These are phyloP conservation scores for Termitomyces sp. DNA, from an alignment of 768 basidiomycete species.

Conservation along the genomic window DNA sequence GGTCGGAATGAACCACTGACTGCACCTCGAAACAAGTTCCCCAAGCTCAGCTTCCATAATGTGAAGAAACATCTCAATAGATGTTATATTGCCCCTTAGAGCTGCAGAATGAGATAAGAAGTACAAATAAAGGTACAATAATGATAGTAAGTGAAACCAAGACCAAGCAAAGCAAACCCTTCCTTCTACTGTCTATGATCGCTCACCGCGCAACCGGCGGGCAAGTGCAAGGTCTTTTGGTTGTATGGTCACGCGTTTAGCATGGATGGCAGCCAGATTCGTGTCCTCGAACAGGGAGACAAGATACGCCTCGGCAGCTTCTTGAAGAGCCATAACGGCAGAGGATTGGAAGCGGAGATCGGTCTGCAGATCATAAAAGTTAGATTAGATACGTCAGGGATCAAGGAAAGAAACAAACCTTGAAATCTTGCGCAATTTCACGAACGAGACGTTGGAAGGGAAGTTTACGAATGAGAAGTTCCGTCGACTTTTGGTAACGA, in stretches of 20 bases:
- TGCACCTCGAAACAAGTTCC: too few species aligned
- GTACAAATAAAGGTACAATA: constrained; percentile 19
- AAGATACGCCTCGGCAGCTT: constrained; percentile 80
- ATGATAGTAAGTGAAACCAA: constrained; percentile 8
- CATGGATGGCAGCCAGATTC: constrained; percentile 81
- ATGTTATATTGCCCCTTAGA: constrained; percentile 9
- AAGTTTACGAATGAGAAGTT: constrained; percentile 81
- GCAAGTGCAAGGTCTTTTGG: constrained; percentile 84
- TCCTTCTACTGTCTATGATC: constrained; percentile 39
- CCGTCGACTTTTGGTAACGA: constrained; percentile 85
- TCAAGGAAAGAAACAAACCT: constrained; percentile 35
- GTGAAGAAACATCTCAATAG: not conserved
- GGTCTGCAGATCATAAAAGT: constrained; percentile 34
- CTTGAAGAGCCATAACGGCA: constrained; percentile 82
- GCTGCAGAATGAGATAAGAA: constrained; percentile 3
- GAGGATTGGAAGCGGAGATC: constrained; percentile 89
- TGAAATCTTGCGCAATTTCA: constrained; percentile 91
- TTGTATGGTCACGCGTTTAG: constrained; percentile 81
- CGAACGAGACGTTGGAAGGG: constrained; percentile 88
- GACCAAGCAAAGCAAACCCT: not conserved
- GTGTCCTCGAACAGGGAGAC: constrained; percentile 78
- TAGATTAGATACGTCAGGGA: not conserved
- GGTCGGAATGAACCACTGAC: too few species aligned
- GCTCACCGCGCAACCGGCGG: constrained; percentile 73
- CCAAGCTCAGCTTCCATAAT: not conserved